These are phyloP conservation scores for Cordyceps militaris DNA, from an alignment of 2,329 filamentous ascomycete species.

Conservation along the genomic window DNA sequence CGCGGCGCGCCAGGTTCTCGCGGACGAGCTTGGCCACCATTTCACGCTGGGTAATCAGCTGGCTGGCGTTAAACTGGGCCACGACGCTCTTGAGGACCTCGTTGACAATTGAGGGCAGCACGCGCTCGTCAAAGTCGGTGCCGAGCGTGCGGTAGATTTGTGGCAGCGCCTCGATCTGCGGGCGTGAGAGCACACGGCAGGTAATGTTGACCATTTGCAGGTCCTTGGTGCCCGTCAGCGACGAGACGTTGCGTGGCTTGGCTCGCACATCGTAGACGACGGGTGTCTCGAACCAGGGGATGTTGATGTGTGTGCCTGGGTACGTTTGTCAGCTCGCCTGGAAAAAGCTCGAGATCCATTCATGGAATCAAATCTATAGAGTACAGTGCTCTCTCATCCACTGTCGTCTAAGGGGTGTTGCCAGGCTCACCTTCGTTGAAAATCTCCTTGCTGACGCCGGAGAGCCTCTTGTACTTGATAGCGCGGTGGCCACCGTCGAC, in stretches of 20 bases:
- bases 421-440: slow-evolving; percentile 72
- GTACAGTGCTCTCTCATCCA: too few species aligned
- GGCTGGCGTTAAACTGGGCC: slow-evolving; percentile 96
- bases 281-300: slow-evolving; percentile 97
- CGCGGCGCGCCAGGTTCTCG: slow-evolving; percentile 85
- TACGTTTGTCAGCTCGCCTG: slow-evolving; percentile 8
- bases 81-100: slow-evolving; percentile 98
- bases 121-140: slow-evolving; percentile 92
- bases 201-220: slow-evolving; percentile 99
- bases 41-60: slow-evolving; percentile 98
- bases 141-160: slow-evolving; percentile 97
- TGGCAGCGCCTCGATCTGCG: slow-evolving; percentile 78
- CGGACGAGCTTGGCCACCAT: slow-evolving; percentile 86
- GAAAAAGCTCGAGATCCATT: background rate
- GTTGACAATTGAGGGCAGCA: slow-evolving; percentile 95
- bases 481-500: slow-evolving; percentile 98
- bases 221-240: slow-evolving; percentile 96
- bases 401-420: background rate
- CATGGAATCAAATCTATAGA: too few species aligned
- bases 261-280: slow-evolving; percentile 97
- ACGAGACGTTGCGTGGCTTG: slow-evolving; percentile 93
- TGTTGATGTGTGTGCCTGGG: slow-evolving; percentile 85
- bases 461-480: slow-evolving; percentile 93
- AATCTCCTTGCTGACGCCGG: slow-evolving; percentile 92
- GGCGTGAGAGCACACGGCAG: slow-evolving; percentile 93